phyloP scores from a whole-genome alignment of 768 basidiomycete genomes.

The Amanita fuliginea region DNA sequence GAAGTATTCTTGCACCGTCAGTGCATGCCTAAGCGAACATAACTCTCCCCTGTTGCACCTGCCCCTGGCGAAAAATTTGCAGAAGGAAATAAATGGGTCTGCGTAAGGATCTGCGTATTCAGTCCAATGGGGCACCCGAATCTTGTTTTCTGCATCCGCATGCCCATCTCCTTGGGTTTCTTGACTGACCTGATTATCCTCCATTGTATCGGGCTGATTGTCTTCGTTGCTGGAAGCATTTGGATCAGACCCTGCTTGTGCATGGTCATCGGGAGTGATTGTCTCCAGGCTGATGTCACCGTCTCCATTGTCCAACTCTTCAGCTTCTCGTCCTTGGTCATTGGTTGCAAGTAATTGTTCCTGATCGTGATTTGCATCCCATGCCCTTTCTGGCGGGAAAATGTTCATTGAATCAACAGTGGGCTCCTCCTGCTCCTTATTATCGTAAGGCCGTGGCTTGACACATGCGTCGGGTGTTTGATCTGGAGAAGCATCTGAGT shows the following conservation, averaged over 20 bases:
- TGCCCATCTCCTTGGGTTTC: neutral
- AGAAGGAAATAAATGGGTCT: constrained; percentile 22
- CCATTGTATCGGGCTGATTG: neutral
- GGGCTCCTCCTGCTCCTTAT: neutral
- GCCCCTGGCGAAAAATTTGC: constrained; percentile 28
- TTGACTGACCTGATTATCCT: constrained; percentile 1
- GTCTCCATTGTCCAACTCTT: neutral
- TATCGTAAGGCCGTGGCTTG: neutral
- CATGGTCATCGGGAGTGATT: neutral
- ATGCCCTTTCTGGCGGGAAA: neutral
- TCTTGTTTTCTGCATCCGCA: constrained; percentile 12
- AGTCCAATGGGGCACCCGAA: constrained; percentile 25
- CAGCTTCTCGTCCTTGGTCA: neutral
- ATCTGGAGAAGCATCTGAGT: neutral
- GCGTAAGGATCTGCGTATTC: constrained; percentile 31
- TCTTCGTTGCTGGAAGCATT: too few species aligned
- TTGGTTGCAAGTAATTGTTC: neutral
- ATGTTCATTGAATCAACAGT: neutral
- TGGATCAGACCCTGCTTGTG: neutral
- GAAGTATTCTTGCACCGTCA: constrained; percentile 26
- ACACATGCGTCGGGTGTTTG: neutral
- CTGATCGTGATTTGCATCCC: neutral
- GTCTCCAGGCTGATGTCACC: constrained; percentile 2
- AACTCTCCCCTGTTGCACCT: constrained; percentile 19
- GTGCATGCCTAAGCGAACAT: constrained; percentile 29